These are phyloP conservation scores for Sarocladium brachiariae DNA, from an alignment of 2,329 filamentous ascomycete species.

Conservation along the genomic window DNA sequence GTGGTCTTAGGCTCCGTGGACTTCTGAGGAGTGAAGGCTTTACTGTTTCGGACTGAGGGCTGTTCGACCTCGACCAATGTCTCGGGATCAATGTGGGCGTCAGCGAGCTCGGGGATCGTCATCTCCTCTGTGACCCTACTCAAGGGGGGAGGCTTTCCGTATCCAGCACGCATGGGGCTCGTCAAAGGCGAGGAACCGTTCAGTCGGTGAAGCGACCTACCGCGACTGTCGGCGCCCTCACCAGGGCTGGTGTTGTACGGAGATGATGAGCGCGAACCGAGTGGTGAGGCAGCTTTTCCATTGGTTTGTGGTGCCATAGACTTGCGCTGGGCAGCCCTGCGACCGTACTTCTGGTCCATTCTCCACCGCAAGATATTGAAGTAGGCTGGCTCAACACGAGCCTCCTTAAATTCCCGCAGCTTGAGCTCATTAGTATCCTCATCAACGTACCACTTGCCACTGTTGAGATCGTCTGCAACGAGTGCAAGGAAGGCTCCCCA, in stretches of 20 bases:
- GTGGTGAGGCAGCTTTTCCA: conserved; percentile 32
- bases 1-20: conserved; percentile 13
- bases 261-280: conserved; percentile 43
- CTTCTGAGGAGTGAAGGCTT: conserved; percentile 27
- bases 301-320: conserved; percentile 38
- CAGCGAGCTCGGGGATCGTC: conserved; percentile 32
- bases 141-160: conserved; percentile 63
- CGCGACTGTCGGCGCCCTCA: conserved; percentile 52
- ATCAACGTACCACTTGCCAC: conserved; percentile 85
- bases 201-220: conserved; percentile 64
- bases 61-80: conserved; percentile 49
- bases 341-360: conserved; percentile 88
- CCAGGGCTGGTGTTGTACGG: conserved; percentile 59
- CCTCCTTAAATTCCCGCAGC: conserved; percentile 81
- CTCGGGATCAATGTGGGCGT: conserved; percentile 32
- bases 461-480: conserved; percentile 84
- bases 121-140: conserved; percentile 69
- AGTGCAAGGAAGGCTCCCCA: conserved; percentile 83
- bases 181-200: conserved; percentile 55
- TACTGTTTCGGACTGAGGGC: conserved; percentile 28
- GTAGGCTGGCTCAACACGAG: conserved; percentile 85
- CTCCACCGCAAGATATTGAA: conserved; percentile 94
- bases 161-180: conserved; percentile 59
- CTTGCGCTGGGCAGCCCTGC: conserved; percentile 49
- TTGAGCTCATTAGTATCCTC: conserved; percentile 90